Evolutionary conservation across 257 asterid species (phyloP), one percentile per base, ranked within the genome.

Genomic region (Solanum pinnatisectum): DNA sequence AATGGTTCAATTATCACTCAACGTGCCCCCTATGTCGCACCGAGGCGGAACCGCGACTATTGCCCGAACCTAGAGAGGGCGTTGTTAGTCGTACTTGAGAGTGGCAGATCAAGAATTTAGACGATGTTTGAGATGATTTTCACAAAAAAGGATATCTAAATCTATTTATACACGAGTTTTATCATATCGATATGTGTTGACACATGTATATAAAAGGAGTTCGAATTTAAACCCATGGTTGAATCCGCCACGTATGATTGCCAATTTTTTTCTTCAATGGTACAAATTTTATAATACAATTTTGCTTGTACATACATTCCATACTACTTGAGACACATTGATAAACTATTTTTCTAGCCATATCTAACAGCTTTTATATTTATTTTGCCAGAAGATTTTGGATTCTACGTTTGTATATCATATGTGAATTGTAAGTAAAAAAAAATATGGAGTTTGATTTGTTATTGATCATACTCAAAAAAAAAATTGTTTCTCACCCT

Each of bases 1-100:
- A 83, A 30, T 96, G 99, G 99, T 86, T 96, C 5, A 88, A 84
- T 11, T 86, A 95, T 7, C 94, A 93, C 27, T 93, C 98, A 1
- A 94, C 96, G 0, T 96, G 99, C 86, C 99, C 99, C n/a, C n/a
- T 93, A 73, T 96, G 99, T 71, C 94, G 98, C 5, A 87, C 93
- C 18, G 96, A 87, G 85, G 98, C 95, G 9, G 90, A 91, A 89
- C 96, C 96, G 1, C 89, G 89, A 87, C 90, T 87, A 0, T 90
- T 86, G 40, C 90, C 95, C 1, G 96, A 92, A 93, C 94, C 95
- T 1, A 86, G 96, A 52, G 98, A 96, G 86, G 96, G 94, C 8
- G 60, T 84, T 20, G 90, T 56, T 71, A 88, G 87, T 25, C 87
- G 11, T 6, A 87, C 93, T 91, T 32, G 99, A 96, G 88, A 91